Conservation (phyloP, 2,329 filamentous ascomycete species). For the Ophiostoma sp. region DNA sequence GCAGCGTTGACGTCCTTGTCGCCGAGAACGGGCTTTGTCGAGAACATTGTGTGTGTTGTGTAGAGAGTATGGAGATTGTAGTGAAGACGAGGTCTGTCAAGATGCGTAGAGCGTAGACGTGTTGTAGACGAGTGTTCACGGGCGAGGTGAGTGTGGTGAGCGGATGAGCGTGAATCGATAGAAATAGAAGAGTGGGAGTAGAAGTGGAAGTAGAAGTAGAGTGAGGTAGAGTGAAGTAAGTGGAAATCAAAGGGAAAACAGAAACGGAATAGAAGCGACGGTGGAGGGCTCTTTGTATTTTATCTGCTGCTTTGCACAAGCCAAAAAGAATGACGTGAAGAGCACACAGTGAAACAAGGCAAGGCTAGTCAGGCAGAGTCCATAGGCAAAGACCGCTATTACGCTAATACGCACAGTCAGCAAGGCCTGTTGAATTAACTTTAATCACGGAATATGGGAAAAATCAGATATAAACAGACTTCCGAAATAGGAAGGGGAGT, state of each 20-base stretch:
- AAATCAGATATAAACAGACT: conserved; percentile 25
- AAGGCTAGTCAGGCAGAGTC: not conserved
- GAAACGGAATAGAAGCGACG: not conserved
- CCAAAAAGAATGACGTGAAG: not conserved
- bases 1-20: conserved; percentile 61
- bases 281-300: not conserved
- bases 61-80: conserved; percentile 9
- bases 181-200: not conserved
- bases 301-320: not conserved
- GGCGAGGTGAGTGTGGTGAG: too few relatives aligned
- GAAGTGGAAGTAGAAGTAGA: not conserved
- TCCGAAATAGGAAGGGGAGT: conserved; percentile 14
- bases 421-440: not conserved
- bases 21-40: conserved; percentile 45
- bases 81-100: not conserved
- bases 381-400: too few relatives aligned
- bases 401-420: not conserved
- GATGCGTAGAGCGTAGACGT: not conserved
- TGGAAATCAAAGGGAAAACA: not conserved
- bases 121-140: not conserved
- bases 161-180: not conserved
- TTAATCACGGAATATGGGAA: not conserved
- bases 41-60: conserved; percentile 12
- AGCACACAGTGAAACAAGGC: not conserved
- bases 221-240: too few relatives aligned